Conservation (phyloP, 2,329 filamentous ascomycete genomes). For the Thelonectria discophora region DNA sequence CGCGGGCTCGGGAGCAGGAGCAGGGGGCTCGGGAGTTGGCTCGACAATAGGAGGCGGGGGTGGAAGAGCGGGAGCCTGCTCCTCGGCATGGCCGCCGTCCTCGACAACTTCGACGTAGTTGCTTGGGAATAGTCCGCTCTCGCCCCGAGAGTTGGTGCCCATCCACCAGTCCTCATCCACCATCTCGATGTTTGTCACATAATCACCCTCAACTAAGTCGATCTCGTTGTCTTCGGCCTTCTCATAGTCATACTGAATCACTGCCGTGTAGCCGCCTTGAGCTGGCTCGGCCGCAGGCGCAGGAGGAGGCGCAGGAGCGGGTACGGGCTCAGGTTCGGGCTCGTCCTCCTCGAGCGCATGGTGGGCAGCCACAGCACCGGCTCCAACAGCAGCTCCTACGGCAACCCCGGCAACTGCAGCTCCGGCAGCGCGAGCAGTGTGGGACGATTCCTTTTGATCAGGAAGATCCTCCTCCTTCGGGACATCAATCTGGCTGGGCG, state of each 20-base stretch:
- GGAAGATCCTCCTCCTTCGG: slow-evolving; percentile 71
- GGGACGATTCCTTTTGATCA: slow-evolving; percentile 70
- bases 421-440: slow-evolving; percentile 67
- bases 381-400: slow-evolving; percentile 36
- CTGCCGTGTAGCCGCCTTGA: slow-evolving; percentile 73
- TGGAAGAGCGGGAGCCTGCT: slow-evolving; percentile 42
- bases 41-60: slow-evolving; percentile 47
- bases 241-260: slow-evolving; percentile 95
- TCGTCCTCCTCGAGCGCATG: slow-evolving; percentile 47
- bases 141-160: slow-evolving; percentile 85
- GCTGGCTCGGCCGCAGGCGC: slow-evolving; percentile 23
- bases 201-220: slow-evolving; percentile 86
- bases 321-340: slow-evolving; percentile 24
- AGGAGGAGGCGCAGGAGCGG: neutral
- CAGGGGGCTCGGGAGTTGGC: slow-evolving; percentile 46
- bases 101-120: slow-evolving; percentile 94
- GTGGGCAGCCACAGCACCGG: slow-evolving; percentile 35
- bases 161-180: slow-evolving; percentile 99
- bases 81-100: slow-evolving; percentile 67
- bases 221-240: slow-evolving; percentile 98
- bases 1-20: slow-evolving; percentile 51
- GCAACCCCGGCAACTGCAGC: slow-evolving; percentile 57
- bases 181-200: slow-evolving; percentile 93
- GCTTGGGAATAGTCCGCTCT: slow-evolving; percentile 91
- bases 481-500: slow-evolving; percentile 69